Base-by-base conservation (phyloP, 371 early-diverging fungal genomes). In the Lichtheimia ornata region DNA sequence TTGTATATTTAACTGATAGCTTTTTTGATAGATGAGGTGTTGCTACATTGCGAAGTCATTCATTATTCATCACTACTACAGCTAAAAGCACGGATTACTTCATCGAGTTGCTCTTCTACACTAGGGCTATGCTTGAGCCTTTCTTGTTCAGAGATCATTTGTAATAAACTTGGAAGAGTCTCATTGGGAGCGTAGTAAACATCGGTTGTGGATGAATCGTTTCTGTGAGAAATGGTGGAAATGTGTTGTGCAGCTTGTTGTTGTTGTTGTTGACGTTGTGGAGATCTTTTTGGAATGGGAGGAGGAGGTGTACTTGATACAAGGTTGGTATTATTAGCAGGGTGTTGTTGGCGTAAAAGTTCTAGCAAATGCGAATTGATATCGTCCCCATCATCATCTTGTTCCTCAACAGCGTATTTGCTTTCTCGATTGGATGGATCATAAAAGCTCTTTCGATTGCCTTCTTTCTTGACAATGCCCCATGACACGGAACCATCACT, bases 401-500 rank as follows among this genome's bases (percentile, higher is more conserved):
- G 27, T 17, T 25, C 35, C 3, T 62, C 51, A 58, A 18, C 30
- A 27, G 27, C 59, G 11, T 35, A 44, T 20, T 13, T 42, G 42
- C n/a, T 57, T 44, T 57, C 58, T 22, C 22, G 47, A 35, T 35
- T 35, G 14, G 50, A 49, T 2, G 61, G 53, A 30, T 22, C 49
- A 50, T 22, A 60, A 47, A 65, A 65, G 42, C 62, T 61, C 42
- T 58, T 62, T 18, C 60, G 53, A 24, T 56, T 61, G 40, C 63
- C 67, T 52, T 63, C 52, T 52, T 62, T 61, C 54, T 64, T 60
- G 50, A 80, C 77, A 30, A 80, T 61, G 18, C 76, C 81, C 74
- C 77, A 80, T 9, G 71, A 60, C 14, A 80, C 73, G 4, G 77
- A 65, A 2, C 81, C 81, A 59, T 80, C 81, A 50, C 77, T 77